Evolutionary conservation across 179 eudicot genomes (phyloP).

Genomic region (Beta corolliflora): DNA sequence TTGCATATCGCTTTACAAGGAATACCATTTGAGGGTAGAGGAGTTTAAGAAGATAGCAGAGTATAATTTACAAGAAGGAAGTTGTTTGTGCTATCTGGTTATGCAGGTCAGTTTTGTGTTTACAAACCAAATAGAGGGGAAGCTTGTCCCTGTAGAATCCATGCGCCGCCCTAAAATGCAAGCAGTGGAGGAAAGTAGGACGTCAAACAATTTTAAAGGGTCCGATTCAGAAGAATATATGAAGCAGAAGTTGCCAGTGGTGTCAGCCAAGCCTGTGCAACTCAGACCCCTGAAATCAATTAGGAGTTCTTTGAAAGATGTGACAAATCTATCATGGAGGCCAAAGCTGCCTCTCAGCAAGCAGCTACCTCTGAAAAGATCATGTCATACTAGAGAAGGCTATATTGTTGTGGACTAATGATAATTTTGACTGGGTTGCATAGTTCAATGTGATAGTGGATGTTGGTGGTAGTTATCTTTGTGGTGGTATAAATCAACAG

Average conservation of each 20-base stretch:
- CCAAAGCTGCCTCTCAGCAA: constrained; percentile 40
- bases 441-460: not conserved
- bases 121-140: constrained; percentile 91
- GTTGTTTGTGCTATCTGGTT: constrained; percentile 9
- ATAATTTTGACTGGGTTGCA: not conserved
- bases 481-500: not conserved
- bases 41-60: constrained; percentile 4
- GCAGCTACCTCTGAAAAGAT: constrained; percentile 57
- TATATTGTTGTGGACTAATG: constrained; percentile 4
- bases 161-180: constrained; percentile 30
- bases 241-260: constrained; percentile 20
- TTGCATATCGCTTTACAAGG: not conserved
- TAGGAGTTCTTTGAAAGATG: constrained; percentile 42
- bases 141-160: constrained; percentile 85
- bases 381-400: constrained; percentile 1
- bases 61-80: constrained; percentile 7
- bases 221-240: no score
- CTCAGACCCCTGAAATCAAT: constrained; percentile 25
- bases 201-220: no score
- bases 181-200: no score
- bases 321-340: constrained; percentile 32
- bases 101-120: constrained; percentile 89
- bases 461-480: not conserved
- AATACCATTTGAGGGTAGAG: not conserved
- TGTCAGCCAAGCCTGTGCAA: constrained; percentile 31